These are phyloP conservation scores for Colletotrichum brevisporum DNA, from an alignment of 2,329 filamentous ascomycete genomes.

Conservation along the genomic window DNA sequence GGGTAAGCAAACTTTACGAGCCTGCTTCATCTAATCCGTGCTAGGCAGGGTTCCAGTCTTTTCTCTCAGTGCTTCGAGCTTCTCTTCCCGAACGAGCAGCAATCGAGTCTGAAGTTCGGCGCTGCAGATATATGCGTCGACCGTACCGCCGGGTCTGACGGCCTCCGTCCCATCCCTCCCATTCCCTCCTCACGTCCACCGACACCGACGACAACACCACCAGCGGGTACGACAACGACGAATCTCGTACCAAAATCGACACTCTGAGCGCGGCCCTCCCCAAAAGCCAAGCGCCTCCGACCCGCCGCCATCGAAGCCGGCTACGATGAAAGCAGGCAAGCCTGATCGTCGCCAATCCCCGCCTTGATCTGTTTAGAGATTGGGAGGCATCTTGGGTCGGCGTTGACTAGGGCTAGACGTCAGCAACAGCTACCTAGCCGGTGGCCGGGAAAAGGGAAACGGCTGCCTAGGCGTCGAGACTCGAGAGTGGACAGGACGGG, in stretches of 20 bases:
- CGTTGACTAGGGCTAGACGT: background rate
- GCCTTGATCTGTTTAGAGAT: background rate
- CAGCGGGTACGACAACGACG: no score
- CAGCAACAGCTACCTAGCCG: background rate
- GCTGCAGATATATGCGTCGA: conserved; percentile 4
- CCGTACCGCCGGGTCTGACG: conserved; percentile 12
- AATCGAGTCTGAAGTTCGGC: conserved; percentile 17
- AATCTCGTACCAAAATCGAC: background rate
- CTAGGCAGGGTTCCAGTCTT: background rate
- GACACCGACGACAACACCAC: no score
- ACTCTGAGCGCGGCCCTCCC: conserved; percentile 1
- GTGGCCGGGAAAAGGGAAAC: background rate
- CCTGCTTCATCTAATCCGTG: background rate
- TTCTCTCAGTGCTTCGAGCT: background rate
- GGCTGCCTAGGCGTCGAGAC: background rate
- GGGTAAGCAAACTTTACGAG: background rate
- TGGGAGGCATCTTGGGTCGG: background rate
- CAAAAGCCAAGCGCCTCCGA: conserved; percentile 3
- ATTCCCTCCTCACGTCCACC: background rate
- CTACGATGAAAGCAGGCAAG: conserved; percentile 2
- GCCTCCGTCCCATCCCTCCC: background rate
- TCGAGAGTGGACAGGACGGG: no score
- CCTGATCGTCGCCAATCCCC: conserved; percentile 3
- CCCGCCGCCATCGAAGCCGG: background rate
- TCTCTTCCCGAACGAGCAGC: no score